Evolutionary conservation across 768 basidiomycete genomes (phyloP).

Genomic region (Xerocomellus chrysenteron): DNA sequence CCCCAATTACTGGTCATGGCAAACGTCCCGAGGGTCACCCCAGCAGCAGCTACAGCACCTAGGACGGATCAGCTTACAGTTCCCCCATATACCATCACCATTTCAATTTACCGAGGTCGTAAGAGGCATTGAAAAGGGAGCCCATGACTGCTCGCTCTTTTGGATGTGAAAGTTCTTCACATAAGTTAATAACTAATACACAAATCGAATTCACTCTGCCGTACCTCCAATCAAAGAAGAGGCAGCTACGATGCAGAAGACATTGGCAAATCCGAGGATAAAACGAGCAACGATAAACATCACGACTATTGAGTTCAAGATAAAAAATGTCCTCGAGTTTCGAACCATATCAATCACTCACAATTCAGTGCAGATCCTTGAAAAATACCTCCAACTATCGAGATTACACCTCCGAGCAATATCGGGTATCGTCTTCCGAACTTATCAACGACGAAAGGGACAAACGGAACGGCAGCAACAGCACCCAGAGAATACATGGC

Average conservation of each 20-base stretch:
- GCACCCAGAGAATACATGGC: too few species aligned
- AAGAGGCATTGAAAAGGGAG: slow-evolving; percentile 9
- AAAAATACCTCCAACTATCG: too few species aligned
- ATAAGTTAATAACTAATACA: neutral
- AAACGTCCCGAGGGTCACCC: slow-evolving; percentile 62
- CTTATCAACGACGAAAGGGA: too few species aligned
- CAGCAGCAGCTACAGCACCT: slow-evolving; percentile 41
- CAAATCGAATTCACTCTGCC: too few species aligned
- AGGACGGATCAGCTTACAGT: neutral
- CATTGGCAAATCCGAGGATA: neutral
- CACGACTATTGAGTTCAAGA: neutral
- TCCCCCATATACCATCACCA: too few species aligned
- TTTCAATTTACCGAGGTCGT: slow-evolving; percentile 9
- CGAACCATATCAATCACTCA: too few species aligned
- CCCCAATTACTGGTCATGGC: slow-evolving; percentile 56
- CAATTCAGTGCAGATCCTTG: too few species aligned
- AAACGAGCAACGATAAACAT: too few species aligned
- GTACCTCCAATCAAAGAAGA: too few species aligned
- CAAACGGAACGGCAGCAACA: too few species aligned
- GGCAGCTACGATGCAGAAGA: too few species aligned
- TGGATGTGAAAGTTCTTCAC: slow-evolving; percentile 22
- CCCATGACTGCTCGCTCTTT: slow-evolving; percentile 20
- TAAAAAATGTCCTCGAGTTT: neutral
- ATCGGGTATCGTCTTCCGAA: slow-evolving; percentile 1
- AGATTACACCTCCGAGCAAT: neutral